A percentile compares a stretch with the other conserved stretches of the same genome.
phyloP scores from a whole-genome alignment of 352 stramenopile genomes.

The Phytophthora capsici region DNA sequence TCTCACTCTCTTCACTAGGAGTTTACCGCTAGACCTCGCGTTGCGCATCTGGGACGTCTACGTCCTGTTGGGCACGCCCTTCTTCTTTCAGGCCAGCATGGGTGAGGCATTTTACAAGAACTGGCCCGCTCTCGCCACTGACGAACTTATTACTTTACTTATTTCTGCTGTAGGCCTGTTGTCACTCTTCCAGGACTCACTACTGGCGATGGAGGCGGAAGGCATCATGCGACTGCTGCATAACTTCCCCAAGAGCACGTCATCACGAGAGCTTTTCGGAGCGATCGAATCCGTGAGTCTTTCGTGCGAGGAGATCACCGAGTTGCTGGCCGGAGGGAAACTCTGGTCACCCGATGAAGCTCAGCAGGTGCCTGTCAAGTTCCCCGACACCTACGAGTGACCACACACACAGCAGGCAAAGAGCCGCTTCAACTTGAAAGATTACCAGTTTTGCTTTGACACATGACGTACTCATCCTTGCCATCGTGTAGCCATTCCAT shows the following conservation, averaged over 20 bases:
- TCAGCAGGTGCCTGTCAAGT: slow-evolving; percentile 70
- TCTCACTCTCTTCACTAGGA: slow-evolving; percentile 81
- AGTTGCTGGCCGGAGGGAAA: slow-evolving; percentile 66
- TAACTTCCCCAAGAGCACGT: slow-evolving; percentile 69
- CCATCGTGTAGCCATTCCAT: slow-evolving; percentile 2
- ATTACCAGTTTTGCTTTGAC: slow-evolving; percentile 21
- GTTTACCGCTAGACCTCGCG: slow-evolving; percentile 73
- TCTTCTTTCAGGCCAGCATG: slow-evolving; percentile 90
- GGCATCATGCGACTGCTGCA: slow-evolving; percentile 85
- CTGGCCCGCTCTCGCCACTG: neutral
- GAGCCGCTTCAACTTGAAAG: slow-evolving; percentile 26
- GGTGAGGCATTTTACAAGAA: slow-evolving; percentile 39
- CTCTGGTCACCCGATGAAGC: slow-evolving; percentile 82
- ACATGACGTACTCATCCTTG: neutral
- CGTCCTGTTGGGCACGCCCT: slow-evolving; percentile 76
- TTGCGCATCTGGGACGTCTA: slow-evolving; percentile 88
- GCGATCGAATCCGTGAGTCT: slow-evolving; percentile 71
- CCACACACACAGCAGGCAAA: neutral
- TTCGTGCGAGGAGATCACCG: slow-evolving; percentile 74
- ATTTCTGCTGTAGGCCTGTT: slow-evolving; percentile 56
- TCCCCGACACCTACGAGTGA: slow-evolving; percentile 79
- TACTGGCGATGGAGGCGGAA: slow-evolving; percentile 77
- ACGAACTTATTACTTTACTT: no score
- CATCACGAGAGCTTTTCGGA: slow-evolving; percentile 66
- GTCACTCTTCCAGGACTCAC: slow-evolving; percentile 67